A percentile compares a stretch with the other conserved stretches of the same genome.
These are phyloP conservation scores for Citeromyces siamensis DNA, from an alignment of 1,139 yeast species.

Conservation along the genomic window DNA sequence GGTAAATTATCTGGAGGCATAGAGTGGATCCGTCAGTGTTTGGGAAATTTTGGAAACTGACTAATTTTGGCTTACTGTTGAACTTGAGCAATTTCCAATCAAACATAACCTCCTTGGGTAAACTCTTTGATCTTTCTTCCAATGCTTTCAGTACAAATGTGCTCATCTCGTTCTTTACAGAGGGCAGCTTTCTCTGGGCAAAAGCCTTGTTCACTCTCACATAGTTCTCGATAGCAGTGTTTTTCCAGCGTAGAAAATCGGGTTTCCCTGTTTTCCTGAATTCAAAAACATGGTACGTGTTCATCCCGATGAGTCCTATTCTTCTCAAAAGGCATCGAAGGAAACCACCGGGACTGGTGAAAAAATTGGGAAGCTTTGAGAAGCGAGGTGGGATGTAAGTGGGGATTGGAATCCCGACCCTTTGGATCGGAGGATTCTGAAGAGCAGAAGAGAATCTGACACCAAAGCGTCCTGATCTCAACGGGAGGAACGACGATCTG, in stretches of 20 bases:
- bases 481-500: too few species aligned
- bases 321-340: constrained; percentile 32
- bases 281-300: constrained; percentile 52
- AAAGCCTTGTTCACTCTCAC: constrained; percentile 58
- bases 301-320: constrained; percentile 41
- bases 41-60: constrained; percentile 48
- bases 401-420: constrained; percentile 31
- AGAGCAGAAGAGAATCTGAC: background rate
- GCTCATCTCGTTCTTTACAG: constrained; percentile 31
- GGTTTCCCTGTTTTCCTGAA: constrained; percentile 57
- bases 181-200: constrained; percentile 33
- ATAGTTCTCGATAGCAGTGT: constrained; percentile 54
- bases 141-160: constrained; percentile 55
- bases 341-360: constrained; percentile 25
- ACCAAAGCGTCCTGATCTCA: too few species aligned
- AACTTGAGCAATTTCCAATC: constrained; percentile 72
- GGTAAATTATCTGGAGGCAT: constrained; percentile 60
- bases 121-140: constrained; percentile 30
- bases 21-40: constrained; percentile 47
- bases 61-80: constrained; percentile 58
- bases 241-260: constrained; percentile 59
- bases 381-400: constrained; percentile 36
- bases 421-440: constrained; percentile 14
- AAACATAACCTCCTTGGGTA: constrained; percentile 49
- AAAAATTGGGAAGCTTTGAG: constrained; percentile 28